phyloP scores from a whole-genome alignment of 1,284 basidiomycete genomes.

The Puccinia polysora region DNA sequence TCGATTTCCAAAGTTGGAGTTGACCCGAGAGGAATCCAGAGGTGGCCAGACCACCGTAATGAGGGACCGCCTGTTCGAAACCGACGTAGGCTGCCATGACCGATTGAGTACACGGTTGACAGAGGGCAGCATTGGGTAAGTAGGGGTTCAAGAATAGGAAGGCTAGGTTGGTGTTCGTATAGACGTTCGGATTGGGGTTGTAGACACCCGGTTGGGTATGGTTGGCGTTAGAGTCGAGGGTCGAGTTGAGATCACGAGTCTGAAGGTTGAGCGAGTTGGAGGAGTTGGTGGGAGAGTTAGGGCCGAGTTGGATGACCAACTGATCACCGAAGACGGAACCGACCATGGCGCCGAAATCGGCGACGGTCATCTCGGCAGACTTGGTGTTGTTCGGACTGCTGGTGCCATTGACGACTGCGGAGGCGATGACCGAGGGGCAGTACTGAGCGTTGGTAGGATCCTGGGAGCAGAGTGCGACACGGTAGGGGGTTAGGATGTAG shows the following conservation, averaged over 20 bases:
- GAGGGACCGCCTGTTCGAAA: constrained; percentile 35
- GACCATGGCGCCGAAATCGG: constrained; percentile 33
- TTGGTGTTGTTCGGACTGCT: not conserved
- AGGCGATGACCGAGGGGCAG: constrained; percentile 29
- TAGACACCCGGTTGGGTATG: not conserved
- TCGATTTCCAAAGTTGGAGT: constrained; percentile 34
- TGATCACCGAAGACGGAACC: constrained; percentile 19
- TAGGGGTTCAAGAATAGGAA: constrained; percentile 37
- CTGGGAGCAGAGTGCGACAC: constrained; percentile 29
- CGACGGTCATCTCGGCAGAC: constrained; percentile 11
- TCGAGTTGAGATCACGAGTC: not conserved
- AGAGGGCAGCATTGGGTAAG: constrained; percentile 30
- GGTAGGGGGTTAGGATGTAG: constrained; percentile 36
- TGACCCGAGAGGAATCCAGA: constrained; percentile 40
- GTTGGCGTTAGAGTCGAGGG: not conserved
- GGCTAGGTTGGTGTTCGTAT: constrained; percentile 39
- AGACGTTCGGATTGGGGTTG: constrained; percentile 26
- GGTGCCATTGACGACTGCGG: constrained; percentile 27
- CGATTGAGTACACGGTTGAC: constrained; percentile 32
- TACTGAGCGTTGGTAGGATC: constrained; percentile 29
- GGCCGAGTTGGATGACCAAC: constrained; percentile 25
- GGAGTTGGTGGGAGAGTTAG: not conserved
- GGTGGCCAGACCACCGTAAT: constrained; percentile 34
- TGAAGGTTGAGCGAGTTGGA: not conserved
- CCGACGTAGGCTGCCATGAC: constrained; percentile 33